Conservation (phyloP, 441 rosid species). For the Brassica hybrid region DNA sequence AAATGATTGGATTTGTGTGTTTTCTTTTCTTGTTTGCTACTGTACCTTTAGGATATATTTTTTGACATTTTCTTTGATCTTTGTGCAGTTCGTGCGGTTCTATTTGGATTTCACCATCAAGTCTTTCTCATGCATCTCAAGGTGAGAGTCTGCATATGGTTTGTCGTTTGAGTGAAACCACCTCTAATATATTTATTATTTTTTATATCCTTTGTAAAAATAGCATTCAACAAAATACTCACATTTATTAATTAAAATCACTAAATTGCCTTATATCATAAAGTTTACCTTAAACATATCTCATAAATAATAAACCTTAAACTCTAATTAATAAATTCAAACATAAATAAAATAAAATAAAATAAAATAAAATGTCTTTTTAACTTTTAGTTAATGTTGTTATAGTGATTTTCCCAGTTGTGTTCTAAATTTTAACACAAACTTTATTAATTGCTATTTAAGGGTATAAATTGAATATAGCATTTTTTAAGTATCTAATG, state of each 20-base stretch:
- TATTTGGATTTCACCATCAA: conserved; percentile 87
- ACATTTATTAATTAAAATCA: too few species aligned
- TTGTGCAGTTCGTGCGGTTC: conserved; percentile 80
- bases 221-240: too few species aligned
- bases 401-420: not conserved
- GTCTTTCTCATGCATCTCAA: conserved; percentile 78
- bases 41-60: not conserved
- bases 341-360: not conserved
- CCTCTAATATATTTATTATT: too few species aligned
- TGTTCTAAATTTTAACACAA: not conserved
- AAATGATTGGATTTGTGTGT: not conserved
- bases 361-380: not conserved
- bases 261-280: not conserved
- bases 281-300: not conserved
- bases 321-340: not conserved
- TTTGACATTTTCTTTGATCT: not conserved
- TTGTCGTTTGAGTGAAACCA: not conserved
- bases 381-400: not conserved
- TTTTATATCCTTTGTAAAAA: too few species aligned
- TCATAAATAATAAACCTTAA: not conserved
- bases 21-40: not conserved
- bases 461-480: not conserved
- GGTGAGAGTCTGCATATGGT: conserved; percentile 52
- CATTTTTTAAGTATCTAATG: conserved; percentile 18
- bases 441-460: not conserved